These are phyloP conservation scores for Collybia mongolica DNA, from an alignment of 768 basidiomycete genomes.

Conservation along the genomic window DNA sequence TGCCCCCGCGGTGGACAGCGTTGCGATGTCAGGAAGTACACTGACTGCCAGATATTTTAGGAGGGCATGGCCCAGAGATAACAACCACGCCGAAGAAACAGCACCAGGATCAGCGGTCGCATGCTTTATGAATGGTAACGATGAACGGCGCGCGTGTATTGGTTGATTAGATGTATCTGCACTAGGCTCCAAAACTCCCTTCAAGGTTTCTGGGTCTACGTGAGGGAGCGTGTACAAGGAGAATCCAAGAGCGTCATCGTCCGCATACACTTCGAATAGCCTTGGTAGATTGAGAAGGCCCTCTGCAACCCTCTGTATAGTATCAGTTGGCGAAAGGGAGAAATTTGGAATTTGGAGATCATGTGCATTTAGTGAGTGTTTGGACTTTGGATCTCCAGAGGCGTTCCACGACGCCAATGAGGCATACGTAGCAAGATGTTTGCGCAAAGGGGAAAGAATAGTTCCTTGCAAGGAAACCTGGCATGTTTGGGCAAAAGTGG, in stretches of 20 bases:
- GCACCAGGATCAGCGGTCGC: conserved; percentile 64
- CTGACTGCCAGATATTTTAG: conserved; percentile 68
- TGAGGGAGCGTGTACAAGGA: conserved; percentile 82
- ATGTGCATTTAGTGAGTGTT: conserved; percentile 40
- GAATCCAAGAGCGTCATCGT: conserved; percentile 88
- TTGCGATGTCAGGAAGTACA: conserved; percentile 70
- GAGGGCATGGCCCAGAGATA: conserved; percentile 82
- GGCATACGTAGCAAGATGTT: conserved; percentile 72
- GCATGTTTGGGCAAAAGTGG: conserved; percentile 64
- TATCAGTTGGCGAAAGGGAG: conserved; percentile 88
- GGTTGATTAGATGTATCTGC: conserved; percentile 28
- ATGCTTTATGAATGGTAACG: conserved; percentile 33
- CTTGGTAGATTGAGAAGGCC: conserved; percentile 92
- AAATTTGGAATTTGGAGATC: conserved; percentile 84
- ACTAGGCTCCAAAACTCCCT: conserved; percentile 37
- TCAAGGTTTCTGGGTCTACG: conserved; percentile 55
- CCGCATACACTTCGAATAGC: conserved; percentile 91
- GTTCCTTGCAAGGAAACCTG: conserved; percentile 80
- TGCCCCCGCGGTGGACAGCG: conserved; percentile 64
- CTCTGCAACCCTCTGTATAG: conserved; percentile 86
- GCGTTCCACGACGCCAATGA: conserved; percentile 59
- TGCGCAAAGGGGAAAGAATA: conserved; percentile 79
- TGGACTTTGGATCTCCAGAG: conserved; percentile 46
- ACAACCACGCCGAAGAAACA: conserved; percentile 89
- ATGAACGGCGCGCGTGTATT: conserved; percentile 40